Evolutionary conservation across 805 yeast species (phyloP).

Genomic region (Schizosaccharomyces lindneri): DNA sequence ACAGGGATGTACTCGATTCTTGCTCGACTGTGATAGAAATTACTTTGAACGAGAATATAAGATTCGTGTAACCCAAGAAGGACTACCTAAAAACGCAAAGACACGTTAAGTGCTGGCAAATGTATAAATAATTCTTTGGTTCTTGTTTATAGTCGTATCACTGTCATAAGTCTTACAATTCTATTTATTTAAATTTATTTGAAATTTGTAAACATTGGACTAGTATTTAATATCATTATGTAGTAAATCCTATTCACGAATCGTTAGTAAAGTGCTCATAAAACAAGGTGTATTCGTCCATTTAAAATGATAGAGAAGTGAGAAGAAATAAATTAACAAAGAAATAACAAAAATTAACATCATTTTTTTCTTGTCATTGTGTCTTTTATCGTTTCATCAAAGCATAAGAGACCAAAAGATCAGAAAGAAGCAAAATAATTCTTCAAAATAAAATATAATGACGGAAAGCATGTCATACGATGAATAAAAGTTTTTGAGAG

Average conservation of each 20-base stretch:
- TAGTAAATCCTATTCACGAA: no score
- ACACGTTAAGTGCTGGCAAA: not conserved
- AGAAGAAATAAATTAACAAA: not conserved
- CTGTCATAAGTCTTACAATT: no score
- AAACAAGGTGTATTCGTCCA: not conserved
- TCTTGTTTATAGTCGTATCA: not conserved
- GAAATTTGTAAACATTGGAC: no score
- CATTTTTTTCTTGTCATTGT: constrained; percentile 3
- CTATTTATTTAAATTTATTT: no score
- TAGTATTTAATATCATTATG: no score
- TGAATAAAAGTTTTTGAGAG: no score
- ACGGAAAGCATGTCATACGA: no score
- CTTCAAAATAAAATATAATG: no score
- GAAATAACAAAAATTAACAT: not conserved
- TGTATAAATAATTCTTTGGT: not conserved
- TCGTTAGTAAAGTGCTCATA: no score
- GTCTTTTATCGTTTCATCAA: no score
- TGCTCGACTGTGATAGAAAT: constrained; percentile 8
- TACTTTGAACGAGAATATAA: constrained; percentile 5
- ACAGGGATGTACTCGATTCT: constrained; percentile 4
- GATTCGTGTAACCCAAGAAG: constrained; percentile 5
- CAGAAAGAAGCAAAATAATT: no score
- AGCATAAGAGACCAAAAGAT: no score
- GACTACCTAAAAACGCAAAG: constrained; percentile 2
- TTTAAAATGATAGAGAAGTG: not conserved